Evolutionary conservation across 2,329 filamentous ascomycete genomes (phyloP), one percentile per base, ranked within the genome.

Genomic region (Diaporthe aspalathi): DNA sequence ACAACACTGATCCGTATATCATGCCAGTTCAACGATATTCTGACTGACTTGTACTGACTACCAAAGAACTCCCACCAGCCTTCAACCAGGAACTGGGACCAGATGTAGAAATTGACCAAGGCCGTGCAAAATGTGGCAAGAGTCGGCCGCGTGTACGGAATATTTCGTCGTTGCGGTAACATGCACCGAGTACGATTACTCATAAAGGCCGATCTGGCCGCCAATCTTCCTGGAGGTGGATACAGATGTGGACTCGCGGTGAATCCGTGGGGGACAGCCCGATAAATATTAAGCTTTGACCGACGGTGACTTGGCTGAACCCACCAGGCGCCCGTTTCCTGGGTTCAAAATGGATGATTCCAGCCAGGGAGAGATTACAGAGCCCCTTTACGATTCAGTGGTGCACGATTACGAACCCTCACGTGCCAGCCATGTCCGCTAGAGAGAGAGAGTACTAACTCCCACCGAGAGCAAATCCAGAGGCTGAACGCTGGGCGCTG

Each of bases 361-460:
- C n/a, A n/a, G n/a, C n/a, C n/a, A n/a, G n/a, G n/a, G n/a, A n/a
- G 20, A 62, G 57, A 62, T 62, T 62, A 43, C 57, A 63, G 57
- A 40, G 20, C 22, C 11, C 20, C 11, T n/a, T 63, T n/a, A 63
- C 40, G 57, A 63, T 43, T 63, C 60, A 63, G 43, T 11, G 24
- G 29, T 65, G 45, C 32, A 43, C 60, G 45, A 50, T 50, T 50
- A 50, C 60, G 60, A 65, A 17, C 43, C 20, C 8, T 35, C 29
- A 35, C 8, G 22, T 17, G 54, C 29, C 20, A 14, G 11, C 60
- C 12, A 20, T 27, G n/a, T 16, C 24, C 22, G 60, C 27, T 29
- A 16, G 2, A 3, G 9, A 49, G 47, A 8, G 27, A n/a, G n/a
- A n/a, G n/a, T n/a, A n/a, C n/a, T 35, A 27, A 8, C 11, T 16